Evolutionary conservation across 2,329 filamentous ascomycete species (phyloP).

Genomic region (Xylaria multiplex): DNA sequence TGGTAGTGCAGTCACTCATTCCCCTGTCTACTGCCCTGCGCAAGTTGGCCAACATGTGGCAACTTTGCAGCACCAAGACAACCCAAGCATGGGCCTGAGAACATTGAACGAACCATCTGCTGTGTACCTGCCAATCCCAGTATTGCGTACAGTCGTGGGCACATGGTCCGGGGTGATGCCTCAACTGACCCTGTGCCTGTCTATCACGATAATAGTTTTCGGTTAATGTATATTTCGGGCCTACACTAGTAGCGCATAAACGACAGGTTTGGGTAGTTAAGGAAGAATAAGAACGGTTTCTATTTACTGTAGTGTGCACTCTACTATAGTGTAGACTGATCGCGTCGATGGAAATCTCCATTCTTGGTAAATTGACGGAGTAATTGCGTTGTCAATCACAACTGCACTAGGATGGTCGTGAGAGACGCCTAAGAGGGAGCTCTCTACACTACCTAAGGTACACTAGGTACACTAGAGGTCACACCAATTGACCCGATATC

Average conservation of each 20-base stretch:
- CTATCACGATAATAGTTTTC: background rate
- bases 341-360: too few species aligned
- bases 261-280: background rate
- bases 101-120: background rate
- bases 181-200: background rate
- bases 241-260: conserved; percentile 6
- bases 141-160: conserved; percentile 1
- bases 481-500: conserved; percentile 31
- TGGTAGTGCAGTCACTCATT: too few species aligned
- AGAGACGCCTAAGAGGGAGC: too few species aligned
- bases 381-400: background rate
- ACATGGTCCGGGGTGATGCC: background rate
- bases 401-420: too few species aligned
- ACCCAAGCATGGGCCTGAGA: background rate
- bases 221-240: conserved; percentile 12
- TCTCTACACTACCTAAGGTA: background rate
- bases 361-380: background rate
- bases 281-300: too few species aligned
- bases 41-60: conserved; percentile 4
- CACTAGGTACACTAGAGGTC: background rate
- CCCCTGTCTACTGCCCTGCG: background rate
- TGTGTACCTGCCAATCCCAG: background rate
- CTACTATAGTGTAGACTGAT: too few species aligned
- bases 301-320: too few species aligned
- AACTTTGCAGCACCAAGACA: background rate